These are phyloP conservation scores for Coemansia sp. DNA, from an alignment of 192 early-diverging fungal species.

Conservation along the genomic window DNA sequence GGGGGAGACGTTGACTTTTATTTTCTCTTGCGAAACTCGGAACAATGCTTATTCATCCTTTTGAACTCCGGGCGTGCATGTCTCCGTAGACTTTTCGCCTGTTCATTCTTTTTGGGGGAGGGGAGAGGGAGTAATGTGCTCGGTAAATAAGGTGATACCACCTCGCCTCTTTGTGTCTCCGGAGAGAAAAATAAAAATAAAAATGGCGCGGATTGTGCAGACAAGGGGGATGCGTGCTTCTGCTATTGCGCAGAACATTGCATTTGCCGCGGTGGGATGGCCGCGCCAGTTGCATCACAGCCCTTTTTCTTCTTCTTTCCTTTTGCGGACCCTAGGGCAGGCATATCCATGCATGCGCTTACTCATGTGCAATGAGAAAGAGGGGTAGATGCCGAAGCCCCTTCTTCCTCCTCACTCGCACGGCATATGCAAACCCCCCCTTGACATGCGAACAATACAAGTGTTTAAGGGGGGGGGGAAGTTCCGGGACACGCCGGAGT, in stretches of 20 bases:
- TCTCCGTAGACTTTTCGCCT: not conserved
- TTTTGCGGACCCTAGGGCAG: not conserved
- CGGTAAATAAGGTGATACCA: not conserved
- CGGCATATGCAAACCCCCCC: not conserved
- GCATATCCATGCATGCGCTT: constrained; percentile 15
- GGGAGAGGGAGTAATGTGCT: not conserved
- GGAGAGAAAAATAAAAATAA: not conserved
- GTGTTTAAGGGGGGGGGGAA: not conserved
- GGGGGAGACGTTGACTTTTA: constrained; percentile 1
- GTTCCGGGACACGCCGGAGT: not conserved
- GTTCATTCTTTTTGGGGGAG: not conserved
- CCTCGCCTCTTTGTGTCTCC: not conserved
- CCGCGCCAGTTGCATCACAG: not conserved
- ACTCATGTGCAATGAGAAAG: constrained; percentile 11
- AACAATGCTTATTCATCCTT: not conserved
- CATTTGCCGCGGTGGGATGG: not conserved
- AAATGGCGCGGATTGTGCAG: too few species aligned
- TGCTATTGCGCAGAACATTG: not conserved
- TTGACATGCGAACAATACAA: constrained; percentile 3
- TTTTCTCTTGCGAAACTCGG: not conserved
- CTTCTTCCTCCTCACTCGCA: not conserved
- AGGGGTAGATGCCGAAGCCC: constrained; percentile 4
- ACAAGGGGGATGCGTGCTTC: not conserved
- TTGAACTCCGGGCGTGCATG: not conserved
- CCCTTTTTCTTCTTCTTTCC: not conserved